Conservation (phyloP, 1,284 basidiomycete species). For the Moesziomyces globuligerus region DNA sequence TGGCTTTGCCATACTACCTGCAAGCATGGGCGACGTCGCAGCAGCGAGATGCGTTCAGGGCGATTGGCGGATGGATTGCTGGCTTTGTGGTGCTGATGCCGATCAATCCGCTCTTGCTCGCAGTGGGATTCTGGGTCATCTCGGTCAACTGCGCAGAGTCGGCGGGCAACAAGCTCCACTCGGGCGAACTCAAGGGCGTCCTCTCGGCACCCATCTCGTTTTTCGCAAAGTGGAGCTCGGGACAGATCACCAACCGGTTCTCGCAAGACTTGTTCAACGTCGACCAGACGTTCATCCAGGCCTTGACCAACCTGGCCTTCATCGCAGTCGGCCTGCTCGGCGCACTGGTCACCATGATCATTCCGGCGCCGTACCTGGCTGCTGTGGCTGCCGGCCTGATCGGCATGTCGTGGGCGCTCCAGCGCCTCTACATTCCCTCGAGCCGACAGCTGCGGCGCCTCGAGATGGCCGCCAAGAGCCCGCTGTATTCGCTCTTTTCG, state of each 20-base stretch:
- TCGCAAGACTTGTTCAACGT: conserved; percentile 55
- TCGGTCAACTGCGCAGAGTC: conserved; percentile 8
- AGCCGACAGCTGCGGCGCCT: conserved; percentile 51
- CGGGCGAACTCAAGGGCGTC: conserved; percentile 28
- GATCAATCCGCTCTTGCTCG: conserved; percentile 10
- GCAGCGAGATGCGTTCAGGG: conserved; percentile 24
- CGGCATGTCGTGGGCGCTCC: conserved; percentile 19
- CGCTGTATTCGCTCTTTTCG: conserved; percentile 48
- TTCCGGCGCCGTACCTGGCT: conserved; percentile 48
- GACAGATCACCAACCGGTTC: conserved; percentile 55
- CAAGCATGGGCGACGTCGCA: conserved; percentile 41
- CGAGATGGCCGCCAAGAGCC: conserved; percentile 51
- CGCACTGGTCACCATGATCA: conserved; percentile 26
- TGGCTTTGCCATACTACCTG: conserved; percentile 18
- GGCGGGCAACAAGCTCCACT: conserved; percentile 41
- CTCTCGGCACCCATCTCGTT: conserved; percentile 42
- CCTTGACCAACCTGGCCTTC: conserved; percentile 21
- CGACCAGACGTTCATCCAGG: conserved; percentile 33
- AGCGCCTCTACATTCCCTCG: conserved; percentile 51
- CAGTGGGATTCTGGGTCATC: conserved; percentile 15
- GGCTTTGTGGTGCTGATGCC: conserved; percentile 15
- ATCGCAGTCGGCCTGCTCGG: conserved; percentile 16
- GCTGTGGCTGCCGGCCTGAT: conserved; percentile 20
- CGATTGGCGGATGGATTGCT: conserved; percentile 21
- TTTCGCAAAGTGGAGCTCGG: conserved; percentile 44